Conservation (phyloP, 371 early-diverging fungal genomes). For the Mortierella sp. region DNA sequence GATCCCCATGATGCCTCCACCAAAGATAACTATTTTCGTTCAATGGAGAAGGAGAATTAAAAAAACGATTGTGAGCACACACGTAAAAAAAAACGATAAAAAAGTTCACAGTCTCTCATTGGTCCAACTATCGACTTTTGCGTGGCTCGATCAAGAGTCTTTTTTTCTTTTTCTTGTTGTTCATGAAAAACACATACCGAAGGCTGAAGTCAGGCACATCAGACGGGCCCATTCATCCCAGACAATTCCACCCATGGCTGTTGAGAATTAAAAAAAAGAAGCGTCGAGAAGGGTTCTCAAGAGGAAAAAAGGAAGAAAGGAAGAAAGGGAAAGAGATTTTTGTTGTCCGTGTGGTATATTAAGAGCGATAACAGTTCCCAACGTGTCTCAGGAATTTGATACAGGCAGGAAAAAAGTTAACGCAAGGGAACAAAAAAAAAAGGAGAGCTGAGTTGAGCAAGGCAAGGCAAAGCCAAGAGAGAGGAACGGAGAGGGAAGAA, state of each 20-base stretch:
- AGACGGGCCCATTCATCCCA: constrained; percentile 55
- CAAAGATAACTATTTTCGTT: constrained; percentile 37
- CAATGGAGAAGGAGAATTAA: neutral
- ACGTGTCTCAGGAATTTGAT: neutral
- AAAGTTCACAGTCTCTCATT: neutral
- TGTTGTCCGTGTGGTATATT: constrained; percentile 9
- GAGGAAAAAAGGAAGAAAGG: neutral
- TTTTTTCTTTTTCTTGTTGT: constrained; percentile 12
- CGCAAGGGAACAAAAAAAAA: constrained; percentile 8
- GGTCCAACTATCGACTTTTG: neutral
- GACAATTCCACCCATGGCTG: constrained; percentile 46
- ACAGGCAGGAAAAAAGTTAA: neutral
- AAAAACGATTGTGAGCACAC: constrained; percentile 2
- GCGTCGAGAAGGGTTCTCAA: no score
- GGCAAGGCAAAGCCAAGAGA: neutral
- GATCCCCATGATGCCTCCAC: constrained; percentile 40
- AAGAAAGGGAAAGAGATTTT: neutral
- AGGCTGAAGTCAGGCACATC: constrained; percentile 38
- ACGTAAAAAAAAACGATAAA: neutral
- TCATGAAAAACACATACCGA: constrained; percentile 23
- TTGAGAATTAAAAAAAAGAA: no score
- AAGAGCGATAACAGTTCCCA: neutral
- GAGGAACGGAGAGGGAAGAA: neutral
- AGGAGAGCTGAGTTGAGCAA: neutral
- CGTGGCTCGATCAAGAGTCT: neutral